Evolutionary conservation across 148 eudicot species (phyloP), one percentile per base, ranked within the genome.

Genomic region (Nyssa sinensis): DNA sequence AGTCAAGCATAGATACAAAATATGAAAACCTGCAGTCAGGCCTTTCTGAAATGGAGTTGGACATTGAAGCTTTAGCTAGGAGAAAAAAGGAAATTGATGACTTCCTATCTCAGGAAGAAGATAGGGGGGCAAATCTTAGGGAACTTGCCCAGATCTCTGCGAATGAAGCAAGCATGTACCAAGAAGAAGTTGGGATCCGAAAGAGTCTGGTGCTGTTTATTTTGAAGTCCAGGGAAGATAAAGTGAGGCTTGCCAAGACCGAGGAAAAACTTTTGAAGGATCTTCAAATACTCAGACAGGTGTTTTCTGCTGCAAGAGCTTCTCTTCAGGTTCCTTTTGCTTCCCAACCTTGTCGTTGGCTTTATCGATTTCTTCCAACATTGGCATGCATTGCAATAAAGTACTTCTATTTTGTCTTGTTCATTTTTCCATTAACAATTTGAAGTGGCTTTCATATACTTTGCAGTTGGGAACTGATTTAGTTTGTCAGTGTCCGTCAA

Each of bases 11-110:
- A 30, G 74, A 77, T 74, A 57, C 77, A 13, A 86, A 85, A 59
- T 80, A 72, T 73, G 80, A 80, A 47, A 71, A 81, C 49, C 75
- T 91, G 74, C 86, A 81, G 30, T 69, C 66, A 21, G 74, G 64
- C 64, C 83, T 89, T 70, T 84, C 86, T 32, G 79, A 81, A 67
- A 41, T 87, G 71, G 86, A 84, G 70, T 70, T 64, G 39, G 87
- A 91, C 31, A 79, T 67, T 65, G 87, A 86, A 78, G 74, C 76
- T 69, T 77, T 91, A 71, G 77, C 80, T 25, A 83, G 77, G 62
- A 89, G 62, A 75, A 84, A 89, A 82, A 78, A 87, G 69, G 90
- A 89, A 80, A 86, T 86, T 78, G 91, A 89, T 62, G 76, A 71
- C 37, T 76, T 74, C 37, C 64, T 86, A 51, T 81, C 81, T 71